A percentile compares a stretch with the other conserved stretches of the same genome.
Evolutionary conservation across 306 rosid species (phyloP).

Genomic region (Cicer pinnatifidum): DNA sequence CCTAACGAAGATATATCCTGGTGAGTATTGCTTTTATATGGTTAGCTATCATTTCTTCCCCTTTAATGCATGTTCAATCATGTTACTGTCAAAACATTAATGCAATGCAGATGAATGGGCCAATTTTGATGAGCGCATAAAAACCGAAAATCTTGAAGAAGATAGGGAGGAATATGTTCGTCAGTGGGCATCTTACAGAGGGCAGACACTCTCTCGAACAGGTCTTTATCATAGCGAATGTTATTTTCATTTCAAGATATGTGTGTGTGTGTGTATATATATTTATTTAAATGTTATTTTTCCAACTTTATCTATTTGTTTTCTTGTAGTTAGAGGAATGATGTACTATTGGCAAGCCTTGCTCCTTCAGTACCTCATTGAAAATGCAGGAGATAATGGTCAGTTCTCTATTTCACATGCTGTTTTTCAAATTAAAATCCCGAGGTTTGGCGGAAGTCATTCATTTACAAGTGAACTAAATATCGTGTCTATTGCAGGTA

Average conservation of each 20-base stretch:
- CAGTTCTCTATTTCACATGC: slow-evolving; percentile 44
- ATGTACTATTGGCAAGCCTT: slow-evolving; percentile 87
- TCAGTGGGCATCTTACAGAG: slow-evolving; percentile 94
- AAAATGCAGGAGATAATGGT: slow-evolving; percentile 70
- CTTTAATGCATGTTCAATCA: slow-evolving; percentile 26
- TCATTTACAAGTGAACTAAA: slow-evolving; percentile 34
- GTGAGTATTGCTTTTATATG: slow-evolving; percentile 55
- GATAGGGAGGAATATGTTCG: slow-evolving; percentile 56
- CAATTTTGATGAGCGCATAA: slow-evolving; percentile 66
- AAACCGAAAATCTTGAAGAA: slow-evolving; percentile 1
- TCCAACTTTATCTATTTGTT: slow-evolving; percentile 34
- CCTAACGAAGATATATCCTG: slow-evolving; percentile 89
- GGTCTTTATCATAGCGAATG: slow-evolving; percentile 56
- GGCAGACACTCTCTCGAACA: slow-evolving; percentile 95
- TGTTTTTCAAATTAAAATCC: slow-evolving; percentile 37
- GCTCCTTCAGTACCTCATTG: slow-evolving; percentile 70
- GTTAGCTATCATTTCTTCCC: slow-evolving; percentile 26
- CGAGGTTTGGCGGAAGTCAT: background rate
- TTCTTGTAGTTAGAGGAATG: slow-evolving; percentile 90
- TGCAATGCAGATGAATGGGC: slow-evolving; percentile 83
- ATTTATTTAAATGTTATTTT: slow-evolving; percentile 28
- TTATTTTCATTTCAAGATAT: slow-evolving; percentile 24
- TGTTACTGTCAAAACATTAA: slow-evolving; percentile 35
- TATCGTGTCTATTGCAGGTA: slow-evolving; percentile 54
- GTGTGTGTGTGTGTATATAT: background rate